Evolutionary conservation across 768 basidiomycete genomes (phyloP).

Genomic region (Cyathus striatus): DNA sequence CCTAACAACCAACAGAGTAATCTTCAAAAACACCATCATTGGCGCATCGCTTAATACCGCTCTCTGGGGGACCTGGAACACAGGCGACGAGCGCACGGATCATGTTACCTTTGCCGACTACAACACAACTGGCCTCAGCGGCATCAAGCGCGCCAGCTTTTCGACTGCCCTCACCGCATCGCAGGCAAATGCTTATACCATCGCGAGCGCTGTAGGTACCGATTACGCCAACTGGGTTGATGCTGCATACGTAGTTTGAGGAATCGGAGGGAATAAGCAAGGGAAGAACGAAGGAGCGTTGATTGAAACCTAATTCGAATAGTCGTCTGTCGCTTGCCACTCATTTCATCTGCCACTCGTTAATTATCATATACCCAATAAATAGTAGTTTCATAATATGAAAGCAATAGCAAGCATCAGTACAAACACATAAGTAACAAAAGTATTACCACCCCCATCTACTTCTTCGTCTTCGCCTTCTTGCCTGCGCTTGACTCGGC

Average conservation of each 20-base stretch:
- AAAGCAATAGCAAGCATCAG: too few relatives aligned
- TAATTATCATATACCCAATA: too few relatives aligned
- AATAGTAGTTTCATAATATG: too few relatives aligned
- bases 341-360: too few relatives aligned
- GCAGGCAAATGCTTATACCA: slow-evolving; percentile 28
- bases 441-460: too few relatives aligned
- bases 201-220: slow-evolving; percentile 37
- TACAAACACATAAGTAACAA: too few relatives aligned
- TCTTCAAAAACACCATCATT: slow-evolving; percentile 40
- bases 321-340: too few relatives aligned
- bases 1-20: slow-evolving; percentile 24
- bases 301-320: neutral
- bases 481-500: slow-evolving; percentile 29
- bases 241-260: slow-evolving; percentile 8
- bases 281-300: neutral
- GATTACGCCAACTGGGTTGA: slow-evolving; percentile 33
- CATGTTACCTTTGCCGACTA: slow-evolving; percentile 40
- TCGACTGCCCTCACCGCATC: slow-evolving; percentile 25
- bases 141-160: slow-evolving; percentile 29
- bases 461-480: slow-evolving; percentile 38
- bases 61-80: slow-evolving; percentile 42
- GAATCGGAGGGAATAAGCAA: too few relatives aligned
- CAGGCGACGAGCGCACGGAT: slow-evolving; percentile 28
- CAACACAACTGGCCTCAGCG: slow-evolving; percentile 30
- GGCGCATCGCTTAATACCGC: slow-evolving; percentile 31